phyloP scores from a whole-genome alignment of 768 basidiomycete species.

The Termitomyces sp. region DNA sequence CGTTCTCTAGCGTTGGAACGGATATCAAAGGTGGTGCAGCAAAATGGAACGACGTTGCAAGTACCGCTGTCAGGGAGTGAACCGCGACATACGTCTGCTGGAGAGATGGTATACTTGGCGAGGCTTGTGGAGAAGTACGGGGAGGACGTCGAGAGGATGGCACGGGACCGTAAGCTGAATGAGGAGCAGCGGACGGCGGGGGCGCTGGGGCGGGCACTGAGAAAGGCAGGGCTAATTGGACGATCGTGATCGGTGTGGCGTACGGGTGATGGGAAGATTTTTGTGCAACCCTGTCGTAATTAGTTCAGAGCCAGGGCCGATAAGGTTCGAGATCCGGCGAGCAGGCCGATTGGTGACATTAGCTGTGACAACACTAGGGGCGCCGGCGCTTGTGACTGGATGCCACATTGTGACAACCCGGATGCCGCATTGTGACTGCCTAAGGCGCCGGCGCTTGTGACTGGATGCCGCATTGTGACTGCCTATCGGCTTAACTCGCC shows the following conservation, averaged over 20 bases:
- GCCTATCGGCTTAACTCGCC: too few species aligned
- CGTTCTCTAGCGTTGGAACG: slow-evolving; percentile 54
- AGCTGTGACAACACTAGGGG: too few species aligned
- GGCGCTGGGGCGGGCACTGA: slow-evolving; percentile 61
- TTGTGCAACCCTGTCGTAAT: neutral
- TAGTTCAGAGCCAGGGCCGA: neutral
- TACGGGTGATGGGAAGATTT: slow-evolving; percentile 6
- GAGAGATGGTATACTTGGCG: slow-evolving; percentile 63
- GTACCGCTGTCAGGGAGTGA: slow-evolving; percentile 34
- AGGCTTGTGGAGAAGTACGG: slow-evolving; percentile 67
- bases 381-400: too few species aligned
- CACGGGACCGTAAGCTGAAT: slow-evolving; percentile 73
- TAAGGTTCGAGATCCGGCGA: slow-evolving; percentile 4
- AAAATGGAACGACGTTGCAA: slow-evolving; percentile 28
- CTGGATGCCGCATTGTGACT: too few species aligned
- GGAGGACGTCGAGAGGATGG: slow-evolving; percentile 70
- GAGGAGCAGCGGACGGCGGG: slow-evolving; percentile 80
- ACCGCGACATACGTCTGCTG: slow-evolving; percentile 57
- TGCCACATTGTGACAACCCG: too few species aligned
- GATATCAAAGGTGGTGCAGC: slow-evolving; percentile 38
- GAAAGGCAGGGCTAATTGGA: slow-evolving; percentile 41
- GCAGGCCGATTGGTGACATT: neutral
- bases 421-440: too few species aligned
- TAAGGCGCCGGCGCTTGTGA: too few species aligned
- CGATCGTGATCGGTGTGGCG: slow-evolving; percentile 19